Evolutionary conservation across 345 rosid species (phyloP).

Genomic region (Sonneratia alba): DNA sequence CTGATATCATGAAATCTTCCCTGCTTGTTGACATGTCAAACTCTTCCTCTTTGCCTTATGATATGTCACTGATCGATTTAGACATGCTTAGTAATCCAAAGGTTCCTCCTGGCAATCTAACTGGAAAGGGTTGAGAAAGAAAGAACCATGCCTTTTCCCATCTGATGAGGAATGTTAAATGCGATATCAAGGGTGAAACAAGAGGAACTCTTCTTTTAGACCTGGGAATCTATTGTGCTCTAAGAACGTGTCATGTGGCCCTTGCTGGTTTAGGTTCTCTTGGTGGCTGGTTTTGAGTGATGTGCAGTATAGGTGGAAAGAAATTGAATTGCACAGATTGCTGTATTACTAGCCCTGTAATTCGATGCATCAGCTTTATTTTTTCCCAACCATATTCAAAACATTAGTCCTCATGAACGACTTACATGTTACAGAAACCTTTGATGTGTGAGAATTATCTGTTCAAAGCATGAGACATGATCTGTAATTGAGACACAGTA

Average conservation of each 20-base stretch:
- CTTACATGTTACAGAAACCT: too few relatives aligned
- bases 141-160: not conserved
- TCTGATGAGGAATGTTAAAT: not conserved
- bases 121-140: constrained; percentile 34
- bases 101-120: constrained; percentile 61
- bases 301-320: constrained; percentile 4
- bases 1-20: constrained; percentile 65
- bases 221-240: not conserved
- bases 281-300: not conserved
- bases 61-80: constrained; percentile 85
- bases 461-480: too few relatives aligned
- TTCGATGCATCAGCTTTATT: not conserved
- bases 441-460: too few relatives aligned
- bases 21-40: constrained; percentile 60
- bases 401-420: too few relatives aligned
- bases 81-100: constrained; percentile 65
- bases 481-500: too few relatives aligned
- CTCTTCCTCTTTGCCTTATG: constrained; percentile 52
- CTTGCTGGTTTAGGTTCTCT: not conserved
- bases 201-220: not conserved
- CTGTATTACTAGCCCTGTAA: not conserved
- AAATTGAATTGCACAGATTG: not conserved
- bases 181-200: not conserved
- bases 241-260: not conserved
- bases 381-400: not conserved